phyloP scores from a whole-genome alignment of 805 yeast genomes.

The Starmerella riodocensis region DNA sequence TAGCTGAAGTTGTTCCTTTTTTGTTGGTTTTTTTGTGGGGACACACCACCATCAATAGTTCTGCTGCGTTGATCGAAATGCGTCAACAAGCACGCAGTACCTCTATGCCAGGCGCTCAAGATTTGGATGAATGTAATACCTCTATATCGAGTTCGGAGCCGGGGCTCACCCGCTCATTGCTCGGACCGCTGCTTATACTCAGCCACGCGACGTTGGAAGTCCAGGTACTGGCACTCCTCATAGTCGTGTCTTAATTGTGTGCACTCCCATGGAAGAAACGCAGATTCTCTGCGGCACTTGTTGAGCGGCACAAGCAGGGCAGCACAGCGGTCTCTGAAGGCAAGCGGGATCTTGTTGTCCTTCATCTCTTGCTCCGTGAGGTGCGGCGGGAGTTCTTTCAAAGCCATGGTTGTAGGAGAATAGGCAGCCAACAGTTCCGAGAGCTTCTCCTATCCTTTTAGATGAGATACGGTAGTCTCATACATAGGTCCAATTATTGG shows the following conservation, averaged over 20 bases:
- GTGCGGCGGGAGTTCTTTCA: conserved; percentile 24
- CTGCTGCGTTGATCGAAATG: no score
- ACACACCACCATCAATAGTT: no score
- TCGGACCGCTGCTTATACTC: conserved; percentile 39
- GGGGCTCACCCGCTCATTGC: not conserved
- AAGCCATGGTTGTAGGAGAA: conserved; percentile 19
- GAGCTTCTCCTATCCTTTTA: no score
- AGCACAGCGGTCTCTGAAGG: conserved; percentile 78
- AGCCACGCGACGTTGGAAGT: conserved; percentile 65
- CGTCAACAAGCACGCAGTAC: no score
- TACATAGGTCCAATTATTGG: not conserved
- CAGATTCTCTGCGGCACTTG: conserved; percentile 45
- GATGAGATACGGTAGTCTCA: no score
- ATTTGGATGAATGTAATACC: no score
- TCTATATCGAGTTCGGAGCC: no score
- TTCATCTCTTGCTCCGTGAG: conserved; percentile 74
- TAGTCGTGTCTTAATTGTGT: conserved; percentile 65
- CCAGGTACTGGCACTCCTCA: conserved; percentile 75
- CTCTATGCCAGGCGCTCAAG: no score
- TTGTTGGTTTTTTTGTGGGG: no score
- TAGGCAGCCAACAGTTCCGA: no score
- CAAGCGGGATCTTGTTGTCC: conserved; percentile 60
- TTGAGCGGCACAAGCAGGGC: conserved; percentile 45
- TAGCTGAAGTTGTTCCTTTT: no score
- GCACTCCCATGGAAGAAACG: conserved; percentile 59